Evolutionary conservation across 441 rosid species (phyloP).

Genomic region (Pelargonium fulgidum): DNA sequence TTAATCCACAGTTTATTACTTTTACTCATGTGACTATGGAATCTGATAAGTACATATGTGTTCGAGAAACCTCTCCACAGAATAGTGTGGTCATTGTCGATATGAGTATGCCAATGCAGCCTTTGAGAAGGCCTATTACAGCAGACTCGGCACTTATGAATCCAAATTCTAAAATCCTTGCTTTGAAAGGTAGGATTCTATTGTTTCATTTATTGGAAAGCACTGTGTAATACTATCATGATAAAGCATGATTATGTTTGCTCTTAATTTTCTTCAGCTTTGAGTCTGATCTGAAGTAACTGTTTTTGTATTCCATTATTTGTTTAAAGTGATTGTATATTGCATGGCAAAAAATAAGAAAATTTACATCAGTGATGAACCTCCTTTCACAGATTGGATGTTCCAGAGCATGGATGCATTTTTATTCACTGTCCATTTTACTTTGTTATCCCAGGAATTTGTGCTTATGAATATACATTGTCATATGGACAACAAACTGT

Average conservation of each 20-base stretch:
- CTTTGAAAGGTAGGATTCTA: conserved; percentile 24
- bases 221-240: not conserved
- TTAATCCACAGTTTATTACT: conserved; percentile 27
- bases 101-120: conserved; percentile 29
- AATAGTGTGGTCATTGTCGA: conserved; percentile 29
- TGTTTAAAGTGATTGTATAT: not conserved
- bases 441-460: not conserved
- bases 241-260: not conserved
- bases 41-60: conserved; percentile 56
- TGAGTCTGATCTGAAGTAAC: not conserved
- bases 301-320: not conserved
- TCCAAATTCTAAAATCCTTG: conserved; percentile 28
- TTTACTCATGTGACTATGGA: conserved; percentile 43
- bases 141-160: conserved; percentile 32
- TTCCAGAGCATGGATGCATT: not conserved
- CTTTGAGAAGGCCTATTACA: conserved; percentile 27
- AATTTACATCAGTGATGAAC: not conserved
- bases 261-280: not conserved
- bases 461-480: not conserved
- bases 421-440: not conserved
- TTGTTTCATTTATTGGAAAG: not conserved
- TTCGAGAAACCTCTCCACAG: conserved; percentile 31
- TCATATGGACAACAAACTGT: not conserved
- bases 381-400: not conserved
- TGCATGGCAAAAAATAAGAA: not conserved